phyloP scores from a whole-genome alignment of 441 rosid genomes.

The Breynia disticha region DNA sequence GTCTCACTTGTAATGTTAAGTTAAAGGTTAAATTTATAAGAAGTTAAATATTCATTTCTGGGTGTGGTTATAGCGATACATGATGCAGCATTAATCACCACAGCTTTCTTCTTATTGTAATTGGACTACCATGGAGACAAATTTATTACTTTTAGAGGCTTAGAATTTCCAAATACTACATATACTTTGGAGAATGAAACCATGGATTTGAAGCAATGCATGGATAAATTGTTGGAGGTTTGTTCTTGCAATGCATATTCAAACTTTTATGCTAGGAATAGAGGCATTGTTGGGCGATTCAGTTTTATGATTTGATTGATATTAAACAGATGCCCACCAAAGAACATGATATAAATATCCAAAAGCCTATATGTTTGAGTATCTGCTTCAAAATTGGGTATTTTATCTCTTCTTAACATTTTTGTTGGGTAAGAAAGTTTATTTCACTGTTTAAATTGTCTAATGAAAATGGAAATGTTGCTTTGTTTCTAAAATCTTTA shows the following conservation, averaged over 20 bases:
- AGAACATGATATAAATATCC: no score
- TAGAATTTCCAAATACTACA: conserved; percentile 46
- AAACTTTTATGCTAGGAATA: conserved; percentile 23
- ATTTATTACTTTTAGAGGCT: conserved; percentile 25
- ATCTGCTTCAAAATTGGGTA: no score
- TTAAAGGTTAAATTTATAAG: no score
- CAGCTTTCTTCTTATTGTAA: no score
- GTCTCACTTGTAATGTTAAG: no score
- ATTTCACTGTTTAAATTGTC: no score
- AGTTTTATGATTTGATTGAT: conserved; percentile 21
- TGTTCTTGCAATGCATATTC: conserved; percentile 62
- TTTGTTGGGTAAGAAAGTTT: no score
- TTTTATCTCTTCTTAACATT: no score
- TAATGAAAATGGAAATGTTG: no score
- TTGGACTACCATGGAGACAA: conserved; percentile 14
- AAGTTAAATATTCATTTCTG: no score
- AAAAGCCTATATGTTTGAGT: no score
- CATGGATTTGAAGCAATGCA: conserved; percentile 38
- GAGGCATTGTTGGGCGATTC: conserved; percentile 52
- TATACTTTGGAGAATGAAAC: conserved; percentile 10
- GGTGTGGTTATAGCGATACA: conserved; percentile 48
- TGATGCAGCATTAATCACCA: conserved; percentile 72
- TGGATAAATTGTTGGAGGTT: conserved; percentile 25
- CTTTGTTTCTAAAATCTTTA: no score
- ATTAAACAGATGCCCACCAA: conserved; percentile 5